Base-by-base conservation (phyloP, 805 yeast genomes). In the Kodamaea restingae region DNA sequence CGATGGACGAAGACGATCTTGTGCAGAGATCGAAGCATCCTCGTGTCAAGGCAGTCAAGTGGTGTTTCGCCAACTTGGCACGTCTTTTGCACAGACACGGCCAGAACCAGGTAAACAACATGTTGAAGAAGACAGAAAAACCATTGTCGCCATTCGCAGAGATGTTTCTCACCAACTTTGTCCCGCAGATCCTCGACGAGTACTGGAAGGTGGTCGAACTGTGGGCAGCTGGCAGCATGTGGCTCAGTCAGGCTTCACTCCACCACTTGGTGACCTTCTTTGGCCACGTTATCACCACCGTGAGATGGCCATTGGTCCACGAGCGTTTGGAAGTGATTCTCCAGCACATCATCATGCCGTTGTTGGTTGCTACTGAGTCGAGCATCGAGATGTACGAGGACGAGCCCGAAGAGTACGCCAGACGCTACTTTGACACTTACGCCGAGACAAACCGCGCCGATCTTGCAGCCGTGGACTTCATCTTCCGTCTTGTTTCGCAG, bases 391-490 rank as follows among this genome's bases (percentile, higher is more conserved):
- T 69, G 38, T 69, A 67, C 42, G 71, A 69, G 47, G 73, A 67
- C 43, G 73, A 69, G 32, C 67, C 71, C 4, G 73, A 69, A 32
- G 75, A 69, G 44, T 69, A 69, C 43, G 58, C 66, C 41, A 56
- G 73, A 52, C 51, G 73, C 39, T 69, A 55, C 41, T 68, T 67
- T 42, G 73, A 69, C 56, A 63, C 78, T 31, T 69, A 67, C 47
- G 60, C 73, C 41, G 78, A 72, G 40, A 60, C 61, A 22, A 70
- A 66, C 27, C 71, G 72, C 22, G 64, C 78, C 4, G 79, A 73
- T 45, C 65, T 69, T 25, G 79, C 78, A 1, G 66, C 78, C 5
- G 64, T 68, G 36, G 71, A 71, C 51, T 73, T 75, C 42, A 47
- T 71, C 25, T 70, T 56, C 52, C 50, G 68, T 27, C 52, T 72